phyloP scores from a whole-genome alignment of 179 eudicot genomes.

The Amaranthus tricolor region DNA sequence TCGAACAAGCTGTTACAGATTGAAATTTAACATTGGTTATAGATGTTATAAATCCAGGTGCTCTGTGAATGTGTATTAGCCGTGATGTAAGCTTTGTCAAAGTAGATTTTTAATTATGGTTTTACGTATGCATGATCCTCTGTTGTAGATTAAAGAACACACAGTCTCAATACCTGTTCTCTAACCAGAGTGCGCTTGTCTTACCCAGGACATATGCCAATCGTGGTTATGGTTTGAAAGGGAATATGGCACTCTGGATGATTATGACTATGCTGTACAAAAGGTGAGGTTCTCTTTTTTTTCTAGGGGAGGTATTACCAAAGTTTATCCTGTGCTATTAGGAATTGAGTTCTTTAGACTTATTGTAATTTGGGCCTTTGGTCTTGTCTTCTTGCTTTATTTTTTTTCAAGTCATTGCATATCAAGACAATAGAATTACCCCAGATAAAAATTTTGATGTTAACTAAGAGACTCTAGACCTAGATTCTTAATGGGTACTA shows the following conservation, averaged over 20 bases:
- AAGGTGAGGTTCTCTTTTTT: conserved; percentile 48
- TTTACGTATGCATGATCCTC: neutral
- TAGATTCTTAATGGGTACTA: neutral
- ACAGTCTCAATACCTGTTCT: neutral
- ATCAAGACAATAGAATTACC: neutral
- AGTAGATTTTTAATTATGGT: neutral
- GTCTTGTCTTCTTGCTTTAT: neutral
- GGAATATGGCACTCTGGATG: conserved; percentile 76
- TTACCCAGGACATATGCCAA: conserved; percentile 82
- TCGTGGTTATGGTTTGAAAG: conserved; percentile 95
- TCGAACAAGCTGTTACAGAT: neutral
- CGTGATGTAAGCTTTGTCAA: neutral
- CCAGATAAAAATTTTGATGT: neutral
- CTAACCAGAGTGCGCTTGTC: conserved; percentile 22
- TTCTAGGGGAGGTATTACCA: neutral
- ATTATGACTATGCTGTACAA: conserved; percentile 66
- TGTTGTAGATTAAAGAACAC: neutral
- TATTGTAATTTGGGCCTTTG: neutral
- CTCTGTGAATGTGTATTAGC: neutral
- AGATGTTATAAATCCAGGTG: neutral
- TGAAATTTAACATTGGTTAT: neutral
- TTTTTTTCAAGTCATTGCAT: neutral
- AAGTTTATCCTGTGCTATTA: neutral
- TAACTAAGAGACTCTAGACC: neutral
- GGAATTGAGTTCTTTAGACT: neutral